Conservation (phyloP, 306 rosid species). For the Rosa persica region DNA sequence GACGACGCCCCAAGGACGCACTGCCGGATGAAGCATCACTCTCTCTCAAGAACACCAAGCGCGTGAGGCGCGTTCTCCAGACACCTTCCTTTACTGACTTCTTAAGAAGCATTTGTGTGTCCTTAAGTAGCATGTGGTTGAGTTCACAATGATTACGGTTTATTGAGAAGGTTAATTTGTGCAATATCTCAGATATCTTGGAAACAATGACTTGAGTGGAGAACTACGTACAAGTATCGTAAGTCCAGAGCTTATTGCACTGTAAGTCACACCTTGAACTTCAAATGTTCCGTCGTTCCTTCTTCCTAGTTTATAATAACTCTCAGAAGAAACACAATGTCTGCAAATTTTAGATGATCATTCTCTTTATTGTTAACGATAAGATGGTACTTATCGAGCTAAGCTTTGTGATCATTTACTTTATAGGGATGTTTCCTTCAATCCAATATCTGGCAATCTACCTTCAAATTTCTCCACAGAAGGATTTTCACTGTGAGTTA, state of each 20-base stretch:
- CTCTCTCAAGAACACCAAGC: no score
- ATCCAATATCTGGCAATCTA: conserved; percentile 26
- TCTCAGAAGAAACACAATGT: not conserved
- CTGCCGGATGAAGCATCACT: no score
- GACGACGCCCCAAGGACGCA: no score
- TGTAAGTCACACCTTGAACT: conserved; percentile 34
- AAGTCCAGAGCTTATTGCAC: conserved; percentile 30
- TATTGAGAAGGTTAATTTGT: not conserved
- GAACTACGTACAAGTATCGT: conserved; percentile 27
- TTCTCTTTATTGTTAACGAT: not conserved
- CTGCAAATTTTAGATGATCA: not conserved
- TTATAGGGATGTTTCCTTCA: conserved; percentile 41
- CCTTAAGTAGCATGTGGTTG: not conserved
- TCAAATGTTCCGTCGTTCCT: not conserved
- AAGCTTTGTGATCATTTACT: not conserved
- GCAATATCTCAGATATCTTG: conserved; percentile 33
- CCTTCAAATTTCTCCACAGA: conserved; percentile 14
- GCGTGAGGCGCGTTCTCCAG: no score
- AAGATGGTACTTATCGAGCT: not conserved
- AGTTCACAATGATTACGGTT: not conserved
- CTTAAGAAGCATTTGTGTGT: not conserved
- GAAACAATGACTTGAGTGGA: conserved; percentile 37
- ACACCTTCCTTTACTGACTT: no score
- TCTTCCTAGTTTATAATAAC: not conserved
- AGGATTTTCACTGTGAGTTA: conserved; percentile 34